These are phyloP conservation scores for Fibroporia radiculosa DNA, from an alignment of 768 basidiomycete species.

Conservation along the genomic window DNA sequence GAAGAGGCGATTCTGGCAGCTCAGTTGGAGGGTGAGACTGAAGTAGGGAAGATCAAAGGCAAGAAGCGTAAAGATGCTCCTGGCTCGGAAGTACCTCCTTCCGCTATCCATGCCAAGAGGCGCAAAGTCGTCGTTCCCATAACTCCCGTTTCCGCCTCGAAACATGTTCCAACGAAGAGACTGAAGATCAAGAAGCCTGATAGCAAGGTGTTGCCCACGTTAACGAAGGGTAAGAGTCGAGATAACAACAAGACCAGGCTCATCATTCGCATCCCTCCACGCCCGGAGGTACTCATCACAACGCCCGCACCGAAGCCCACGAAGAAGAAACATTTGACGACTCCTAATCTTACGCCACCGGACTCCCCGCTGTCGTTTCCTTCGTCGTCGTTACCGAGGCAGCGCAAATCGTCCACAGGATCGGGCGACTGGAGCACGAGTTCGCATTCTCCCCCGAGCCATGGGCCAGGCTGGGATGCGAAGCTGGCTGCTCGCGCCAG, in stretches of 20 bases:
- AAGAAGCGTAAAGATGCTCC: conserved; percentile 13
- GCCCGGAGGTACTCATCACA: background rate
- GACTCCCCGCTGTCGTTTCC: background rate
- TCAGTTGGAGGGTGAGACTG: conserved; percentile 8
- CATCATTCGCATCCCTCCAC: conserved; percentile 12
- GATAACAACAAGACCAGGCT: conserved; percentile 6
- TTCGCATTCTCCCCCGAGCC: background rate
- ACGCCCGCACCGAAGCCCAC: background rate
- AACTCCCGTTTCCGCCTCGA: conserved; percentile 9
- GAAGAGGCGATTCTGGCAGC: conserved; percentile 35
- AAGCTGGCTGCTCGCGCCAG: background rate
- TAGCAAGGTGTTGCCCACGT: background rate
- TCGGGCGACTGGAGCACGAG: too few relatives aligned
- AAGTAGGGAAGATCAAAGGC: background rate
- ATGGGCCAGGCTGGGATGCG: background rate
- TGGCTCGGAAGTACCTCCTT: background rate
- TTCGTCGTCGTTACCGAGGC: background rate
- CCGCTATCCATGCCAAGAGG: conserved; percentile 7
- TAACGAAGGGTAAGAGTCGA: background rate
- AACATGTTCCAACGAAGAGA: conserved; percentile 6
- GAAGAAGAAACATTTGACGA: too few relatives aligned
- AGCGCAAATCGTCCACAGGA: too few relatives aligned
- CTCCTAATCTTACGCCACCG: background rate
- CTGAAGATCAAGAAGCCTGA: conserved; percentile 7
- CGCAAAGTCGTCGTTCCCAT: conserved; percentile 9